Evolutionary conservation across 148 eudicot genomes (phyloP).

Genomic region (Heliosperma pusillum): DNA sequence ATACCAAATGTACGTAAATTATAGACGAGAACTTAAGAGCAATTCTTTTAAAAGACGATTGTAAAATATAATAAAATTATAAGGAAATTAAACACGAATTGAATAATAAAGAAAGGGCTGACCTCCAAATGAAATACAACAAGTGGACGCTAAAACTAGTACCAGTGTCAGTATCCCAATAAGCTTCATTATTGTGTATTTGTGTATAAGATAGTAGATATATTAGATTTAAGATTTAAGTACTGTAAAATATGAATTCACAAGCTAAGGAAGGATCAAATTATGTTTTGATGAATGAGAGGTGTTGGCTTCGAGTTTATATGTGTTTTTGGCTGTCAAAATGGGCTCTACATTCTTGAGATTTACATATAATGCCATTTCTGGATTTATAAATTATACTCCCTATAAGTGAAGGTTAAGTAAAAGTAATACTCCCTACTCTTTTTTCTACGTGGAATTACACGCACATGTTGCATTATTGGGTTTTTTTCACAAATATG

Average conservation of each 20-base stretch:
- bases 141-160: slow-evolving; percentile 26
- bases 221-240: too few species aligned
- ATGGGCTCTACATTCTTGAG: slow-evolving; percentile 3
- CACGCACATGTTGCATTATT: too few species aligned
- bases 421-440: too few species aligned
- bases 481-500: too few species aligned
- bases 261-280: not conserved
- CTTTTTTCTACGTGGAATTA: too few species aligned
- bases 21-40: too few species aligned
- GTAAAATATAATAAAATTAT: too few species aligned
- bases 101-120: not conserved
- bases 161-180: slow-evolving; percentile 15
- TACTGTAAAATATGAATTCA: not conserved
- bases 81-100: too few species aligned
- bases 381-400: not conserved
- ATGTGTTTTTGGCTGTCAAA: slow-evolving; percentile 22
- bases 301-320: slow-evolving; percentile 19
- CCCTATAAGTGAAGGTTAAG: slow-evolving; percentile 16
- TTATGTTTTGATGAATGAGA: slow-evolving; percentile 6
- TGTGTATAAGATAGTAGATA: slow-evolving; percentile 2
- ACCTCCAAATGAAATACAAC: slow-evolving; percentile 31
- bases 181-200: slow-evolving; percentile 16
- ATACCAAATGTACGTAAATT: too few species aligned
- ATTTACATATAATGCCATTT: slow-evolving; percentile 29
- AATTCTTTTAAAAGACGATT: too few species aligned